phyloP scores from a whole-genome alignment of 257 asterid genomes.

The Solanum dulcamara region DNA sequence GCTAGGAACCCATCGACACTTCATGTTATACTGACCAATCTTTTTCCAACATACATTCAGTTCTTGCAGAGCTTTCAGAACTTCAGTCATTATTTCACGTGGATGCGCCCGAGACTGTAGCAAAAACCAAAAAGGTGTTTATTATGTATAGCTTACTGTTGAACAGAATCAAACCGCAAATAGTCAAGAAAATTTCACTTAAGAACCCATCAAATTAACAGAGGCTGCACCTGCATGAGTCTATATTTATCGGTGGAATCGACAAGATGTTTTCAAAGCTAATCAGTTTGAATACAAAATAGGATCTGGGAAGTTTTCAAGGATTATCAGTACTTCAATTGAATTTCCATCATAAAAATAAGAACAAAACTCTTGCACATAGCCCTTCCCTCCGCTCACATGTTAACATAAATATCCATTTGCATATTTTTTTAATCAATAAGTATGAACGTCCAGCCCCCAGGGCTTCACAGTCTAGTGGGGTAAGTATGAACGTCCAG shows the following conservation, averaged over 20 bases:
- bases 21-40: slow-evolving; percentile 87
- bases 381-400: neutral
- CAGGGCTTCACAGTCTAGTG: neutral
- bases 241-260: neutral
- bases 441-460: neutral
- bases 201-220: neutral
- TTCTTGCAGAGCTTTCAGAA: slow-evolving; percentile 77
- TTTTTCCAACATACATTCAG: slow-evolving; percentile 75
- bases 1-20: slow-evolving; percentile 68
- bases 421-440: neutral
- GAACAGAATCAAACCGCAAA: neutral
- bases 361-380: neutral
- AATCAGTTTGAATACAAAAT: neutral
- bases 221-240: neutral
- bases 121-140: slow-evolving; percentile 4
- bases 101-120: slow-evolving; percentile 84
- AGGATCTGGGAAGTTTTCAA: neutral
- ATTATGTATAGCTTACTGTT: neutral
- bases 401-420: neutral
- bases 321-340: neutral
- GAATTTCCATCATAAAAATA: neutral
- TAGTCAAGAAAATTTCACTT: neutral
- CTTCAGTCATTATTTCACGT: slow-evolving; percentile 91
- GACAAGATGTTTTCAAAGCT: neutral
- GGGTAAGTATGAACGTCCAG: neutral